phyloP scores from a whole-genome alignment of 225 moss, liverwort and hornwort genomes.

The Neckera pumila region DNA sequence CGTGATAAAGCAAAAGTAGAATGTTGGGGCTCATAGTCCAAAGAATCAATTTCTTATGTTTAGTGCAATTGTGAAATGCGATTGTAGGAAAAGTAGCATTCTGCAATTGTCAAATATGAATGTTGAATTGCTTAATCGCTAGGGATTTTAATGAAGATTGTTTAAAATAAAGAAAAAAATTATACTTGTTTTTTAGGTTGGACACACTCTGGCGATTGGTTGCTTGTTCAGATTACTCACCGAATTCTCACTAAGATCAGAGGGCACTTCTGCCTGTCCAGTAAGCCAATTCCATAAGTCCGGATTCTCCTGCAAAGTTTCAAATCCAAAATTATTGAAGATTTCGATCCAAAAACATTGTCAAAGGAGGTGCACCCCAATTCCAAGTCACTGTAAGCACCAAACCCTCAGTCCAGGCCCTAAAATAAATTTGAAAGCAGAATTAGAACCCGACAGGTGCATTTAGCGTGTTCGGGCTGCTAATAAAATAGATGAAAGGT shows the following conservation, averaged over 20 bases:
- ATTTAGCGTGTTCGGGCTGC: neutral
- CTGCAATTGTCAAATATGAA: neutral
- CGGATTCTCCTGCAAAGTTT: constrained; percentile 71
- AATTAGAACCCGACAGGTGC: neutral
- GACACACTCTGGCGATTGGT: neutral
- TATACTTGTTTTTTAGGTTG: neutral
- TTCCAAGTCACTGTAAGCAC: neutral
- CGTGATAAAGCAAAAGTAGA: neutral
- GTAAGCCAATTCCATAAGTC: constrained; percentile 92
- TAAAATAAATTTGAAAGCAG: neutral
- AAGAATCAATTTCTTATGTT: neutral
- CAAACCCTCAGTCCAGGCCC: neutral
- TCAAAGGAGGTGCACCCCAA: neutral
- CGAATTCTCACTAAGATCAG: constrained; percentile 53
- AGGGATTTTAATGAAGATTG: neutral
- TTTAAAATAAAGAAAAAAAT: too few relatives aligned
- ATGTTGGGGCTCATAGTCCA: neutral
- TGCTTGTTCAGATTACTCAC: constrained; percentile 22
- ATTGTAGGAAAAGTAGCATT: neutral
- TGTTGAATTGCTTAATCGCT: neutral
- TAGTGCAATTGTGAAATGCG: neutral
- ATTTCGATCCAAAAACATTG: neutral
- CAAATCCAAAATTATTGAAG: neutral
- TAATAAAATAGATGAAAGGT: neutral
- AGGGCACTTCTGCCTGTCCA: constrained; percentile 71